Evolutionary conservation across 2,329 filamentous ascomycete genomes (phyloP), one percentile per base, ranked within the genome.

Genomic region (Aspergillus phoenicis): DNA sequence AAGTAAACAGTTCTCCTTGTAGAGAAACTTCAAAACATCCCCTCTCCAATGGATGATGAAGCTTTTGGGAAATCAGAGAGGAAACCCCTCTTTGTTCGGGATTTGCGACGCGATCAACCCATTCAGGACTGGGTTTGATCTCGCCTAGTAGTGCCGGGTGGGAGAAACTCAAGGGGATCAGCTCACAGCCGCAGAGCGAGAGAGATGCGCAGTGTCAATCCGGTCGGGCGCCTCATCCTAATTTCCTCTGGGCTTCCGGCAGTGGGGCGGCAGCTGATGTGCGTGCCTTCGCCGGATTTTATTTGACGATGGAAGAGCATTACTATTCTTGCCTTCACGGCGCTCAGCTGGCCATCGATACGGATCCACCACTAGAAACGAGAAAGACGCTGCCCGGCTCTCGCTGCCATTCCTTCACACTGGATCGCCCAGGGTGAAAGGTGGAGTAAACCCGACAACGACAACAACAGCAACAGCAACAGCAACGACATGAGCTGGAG

Each of bases 1-100:
- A 64, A 8, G 63, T 67, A 64, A 64, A 67, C 62, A 67, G 47
- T 63, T 52, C 66, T 62, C 65, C 62, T 36, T 47, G 64, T 63
- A 57, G 55, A 66, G 65, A 52, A 66, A 67, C 52, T 63, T 60
- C 64, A 59, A 66, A 67, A 67, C 62, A 67, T 36, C 15, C 20
- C n/a, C 26, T 17, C 13, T 8, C 8, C n/a, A 20, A 20, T 13
- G 22, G 57, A 30, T 28, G 48, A 33, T 22, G 13, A 26, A 13
- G 24, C 45, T 17, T 13, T 36, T 13, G 33, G 33, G 11, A 4
- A 36, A 15, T 36, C 33, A 11, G 33, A 36, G 33, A 11, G 33
- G 11, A 36, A 5, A 13, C 13, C 33, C 11, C 33, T 15, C 33
- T 36, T 36, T 36, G 33, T 13, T 15, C 11, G 33, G 11, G 33